These are phyloP conservation scores for Fusarium haematococcum DNA, from an alignment of 2,329 filamentous ascomycete species.

Conservation along the genomic window DNA sequence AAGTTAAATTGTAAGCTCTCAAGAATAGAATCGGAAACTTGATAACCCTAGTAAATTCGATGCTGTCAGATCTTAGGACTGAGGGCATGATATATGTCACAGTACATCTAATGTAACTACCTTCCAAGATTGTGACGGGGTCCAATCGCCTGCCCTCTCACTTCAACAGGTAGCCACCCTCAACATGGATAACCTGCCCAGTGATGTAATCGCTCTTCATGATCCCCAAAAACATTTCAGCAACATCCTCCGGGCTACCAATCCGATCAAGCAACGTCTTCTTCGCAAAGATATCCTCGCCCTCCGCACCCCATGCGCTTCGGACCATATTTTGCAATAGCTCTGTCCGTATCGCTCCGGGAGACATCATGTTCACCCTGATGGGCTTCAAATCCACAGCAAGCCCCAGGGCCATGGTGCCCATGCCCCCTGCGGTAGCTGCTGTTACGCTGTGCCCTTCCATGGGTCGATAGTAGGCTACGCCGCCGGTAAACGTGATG, in stretches of 20 bases:
- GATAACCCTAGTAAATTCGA: too few relatives aligned
- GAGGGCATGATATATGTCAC: background rate
- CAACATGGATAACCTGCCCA: background rate
- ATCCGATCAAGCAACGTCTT: background rate
- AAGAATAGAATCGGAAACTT: background rate
- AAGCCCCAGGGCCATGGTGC: background rate
- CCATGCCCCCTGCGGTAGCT: background rate
- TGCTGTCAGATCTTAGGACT: too few relatives aligned
- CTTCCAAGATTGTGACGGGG: background rate
- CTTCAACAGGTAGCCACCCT: background rate
- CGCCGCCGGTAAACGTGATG: background rate
- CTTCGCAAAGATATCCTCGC: background rate
- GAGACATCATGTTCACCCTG: background rate
- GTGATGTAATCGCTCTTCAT: background rate
- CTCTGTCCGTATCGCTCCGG: background rate
- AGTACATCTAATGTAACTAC: background rate
- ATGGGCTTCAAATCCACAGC: background rate
- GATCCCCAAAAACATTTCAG: background rate
- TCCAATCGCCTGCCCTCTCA: background rate
- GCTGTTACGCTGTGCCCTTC: background rate
- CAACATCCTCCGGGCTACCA: background rate
- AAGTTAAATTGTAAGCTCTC: too few relatives aligned
- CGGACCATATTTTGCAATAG: background rate
- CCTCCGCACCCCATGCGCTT: background rate
- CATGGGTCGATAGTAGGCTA: background rate